Evolutionary conservation across 164 flowering plant species (phyloP).

Genomic region (Tetracentron sinense): DNA sequence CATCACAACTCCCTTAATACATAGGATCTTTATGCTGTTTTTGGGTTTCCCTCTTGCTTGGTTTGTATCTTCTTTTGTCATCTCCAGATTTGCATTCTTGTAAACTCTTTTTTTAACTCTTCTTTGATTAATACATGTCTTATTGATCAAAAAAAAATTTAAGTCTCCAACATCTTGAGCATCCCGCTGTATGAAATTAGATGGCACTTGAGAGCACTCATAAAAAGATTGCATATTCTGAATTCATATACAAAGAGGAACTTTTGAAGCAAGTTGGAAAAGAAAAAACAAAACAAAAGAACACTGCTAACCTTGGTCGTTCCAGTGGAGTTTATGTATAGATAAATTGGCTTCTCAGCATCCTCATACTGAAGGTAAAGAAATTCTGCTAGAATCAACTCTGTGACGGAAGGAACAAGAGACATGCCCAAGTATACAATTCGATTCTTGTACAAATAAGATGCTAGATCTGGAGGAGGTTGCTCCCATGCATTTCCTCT

Average conservation of each 20-base stretch:
- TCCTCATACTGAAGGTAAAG: constrained; percentile 81
- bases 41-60: too few relatives aligned
- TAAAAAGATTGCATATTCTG: neutral
- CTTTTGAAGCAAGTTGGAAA: neutral
- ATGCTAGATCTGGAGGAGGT: constrained; percentile 95
- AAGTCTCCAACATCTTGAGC: neutral
- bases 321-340: constrained; percentile 93
- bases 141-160: too few relatives aligned
- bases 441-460: constrained; percentile 76
- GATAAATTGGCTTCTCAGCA: constrained; percentile 74
- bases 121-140: too few relatives aligned
- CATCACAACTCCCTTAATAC: too few relatives aligned
- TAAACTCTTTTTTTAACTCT: too few relatives aligned
- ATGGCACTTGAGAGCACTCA: neutral
- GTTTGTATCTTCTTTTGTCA: too few relatives aligned
- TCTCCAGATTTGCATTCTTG: too few relatives aligned
- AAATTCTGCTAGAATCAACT: constrained; percentile 83
- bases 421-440: constrained; percentile 93
- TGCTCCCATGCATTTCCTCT: constrained; percentile 85
- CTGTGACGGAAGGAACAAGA: constrained; percentile 84
- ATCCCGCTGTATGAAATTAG: neutral
- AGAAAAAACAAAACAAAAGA: too few relatives aligned
- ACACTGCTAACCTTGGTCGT: constrained; percentile 61
- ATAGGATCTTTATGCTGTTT: too few relatives aligned
- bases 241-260: neutral